Evolutionary conservation across 2,329 filamentous ascomycete species (phyloP).

Genomic region (Leptosphaerulina australis): DNA sequence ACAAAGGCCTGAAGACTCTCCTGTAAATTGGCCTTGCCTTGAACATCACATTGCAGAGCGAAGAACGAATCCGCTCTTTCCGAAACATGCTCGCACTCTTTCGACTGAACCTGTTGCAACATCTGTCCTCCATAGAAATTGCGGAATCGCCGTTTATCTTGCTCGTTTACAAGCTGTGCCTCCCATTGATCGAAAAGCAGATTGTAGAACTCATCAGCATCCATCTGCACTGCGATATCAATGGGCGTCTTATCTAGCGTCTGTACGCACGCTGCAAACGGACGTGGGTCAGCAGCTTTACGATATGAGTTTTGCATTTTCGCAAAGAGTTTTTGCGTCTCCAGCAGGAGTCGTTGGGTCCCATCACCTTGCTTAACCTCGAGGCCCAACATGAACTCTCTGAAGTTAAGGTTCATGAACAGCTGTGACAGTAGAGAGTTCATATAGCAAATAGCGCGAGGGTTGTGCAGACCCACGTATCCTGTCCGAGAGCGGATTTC

Average conservation of each 20-base stretch:
- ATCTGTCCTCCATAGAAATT: conserved; percentile 90
- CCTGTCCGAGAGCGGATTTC: conserved; percentile 77
- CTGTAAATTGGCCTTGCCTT: conserved; percentile 81
- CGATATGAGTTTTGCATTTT: conserved; percentile 82
- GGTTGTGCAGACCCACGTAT: conserved; percentile 87
- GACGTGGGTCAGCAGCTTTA: conserved; percentile 73
- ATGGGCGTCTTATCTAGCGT: conserved; percentile 83
- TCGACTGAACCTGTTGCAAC: conserved; percentile 93
- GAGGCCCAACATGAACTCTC: conserved; percentile 74
- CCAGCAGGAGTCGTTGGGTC: conserved; percentile 71
- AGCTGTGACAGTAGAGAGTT: conserved; percentile 94
- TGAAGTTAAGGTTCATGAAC: conserved; percentile 92
- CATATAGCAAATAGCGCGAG: conserved; percentile 96
- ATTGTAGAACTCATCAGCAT: conserved; percentile 97
- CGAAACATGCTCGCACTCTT: conserved; percentile 92
- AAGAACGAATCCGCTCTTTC: conserved; percentile 90
- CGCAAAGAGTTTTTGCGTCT: conserved; percentile 82
- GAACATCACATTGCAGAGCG: conserved; percentile 94
- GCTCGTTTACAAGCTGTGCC: conserved; percentile 70
- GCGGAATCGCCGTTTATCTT: conserved; percentile 75
- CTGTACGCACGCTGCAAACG: conserved; percentile 75
- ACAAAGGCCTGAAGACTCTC: conserved; percentile 96
- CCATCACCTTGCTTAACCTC: conserved; percentile 60
- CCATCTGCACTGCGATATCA: conserved; percentile 91
- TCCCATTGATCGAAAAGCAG: conserved; percentile 92